Conservation (phyloP, 2,329 filamentous ascomycete genomes). For the Colletotrichum chlorophyti region DNA sequence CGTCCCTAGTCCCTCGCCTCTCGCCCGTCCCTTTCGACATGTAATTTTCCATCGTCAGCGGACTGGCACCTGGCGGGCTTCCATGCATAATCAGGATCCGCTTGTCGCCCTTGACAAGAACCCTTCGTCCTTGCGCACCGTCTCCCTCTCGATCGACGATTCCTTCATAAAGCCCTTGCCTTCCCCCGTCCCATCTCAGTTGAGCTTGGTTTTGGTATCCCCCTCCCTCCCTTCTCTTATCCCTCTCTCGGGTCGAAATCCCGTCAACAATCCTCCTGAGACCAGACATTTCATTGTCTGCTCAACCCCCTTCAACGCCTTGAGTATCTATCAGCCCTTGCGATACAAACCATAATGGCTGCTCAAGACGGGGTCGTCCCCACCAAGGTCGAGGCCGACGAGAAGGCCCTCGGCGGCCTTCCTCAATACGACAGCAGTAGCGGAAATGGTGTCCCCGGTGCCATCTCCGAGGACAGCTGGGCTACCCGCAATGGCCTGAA, state of each 20-base stretch:
- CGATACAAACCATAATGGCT: constrained; percentile 13
- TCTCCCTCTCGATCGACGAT: background rate
- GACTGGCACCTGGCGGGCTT: background rate
- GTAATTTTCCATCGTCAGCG: constrained; percentile 27
- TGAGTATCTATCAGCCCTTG: background rate
- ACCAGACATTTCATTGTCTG: constrained; percentile 15
- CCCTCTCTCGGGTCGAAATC: constrained; percentile 12
- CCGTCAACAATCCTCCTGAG: background rate
- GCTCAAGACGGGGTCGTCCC: constrained; percentile 19
- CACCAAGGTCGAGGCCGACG: constrained; percentile 26
- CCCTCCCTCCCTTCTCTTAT: constrained; percentile 6
- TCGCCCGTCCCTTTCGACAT: background rate
- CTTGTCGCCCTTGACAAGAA: constrained; percentile 23
- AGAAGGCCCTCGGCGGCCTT: constrained; percentile 16
- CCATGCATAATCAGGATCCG: constrained; percentile 24
- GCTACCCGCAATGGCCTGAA: constrained; percentile 46
- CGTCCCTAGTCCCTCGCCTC: constrained; percentile 7
- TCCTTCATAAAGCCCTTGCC: constrained; percentile 22
- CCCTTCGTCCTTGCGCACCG: constrained; percentile 19
- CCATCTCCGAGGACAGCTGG: constrained; percentile 38
- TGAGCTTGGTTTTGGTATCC: background rate
- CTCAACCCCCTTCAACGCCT: background rate
- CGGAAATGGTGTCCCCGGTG: constrained; percentile 26
- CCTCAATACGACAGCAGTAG: constrained; percentile 20
- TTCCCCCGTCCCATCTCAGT: constrained; percentile 8